Evolutionary conservation across 2,329 filamentous ascomycete genomes (phyloP).

Genomic region (Aureobasidium melanogenum): DNA sequence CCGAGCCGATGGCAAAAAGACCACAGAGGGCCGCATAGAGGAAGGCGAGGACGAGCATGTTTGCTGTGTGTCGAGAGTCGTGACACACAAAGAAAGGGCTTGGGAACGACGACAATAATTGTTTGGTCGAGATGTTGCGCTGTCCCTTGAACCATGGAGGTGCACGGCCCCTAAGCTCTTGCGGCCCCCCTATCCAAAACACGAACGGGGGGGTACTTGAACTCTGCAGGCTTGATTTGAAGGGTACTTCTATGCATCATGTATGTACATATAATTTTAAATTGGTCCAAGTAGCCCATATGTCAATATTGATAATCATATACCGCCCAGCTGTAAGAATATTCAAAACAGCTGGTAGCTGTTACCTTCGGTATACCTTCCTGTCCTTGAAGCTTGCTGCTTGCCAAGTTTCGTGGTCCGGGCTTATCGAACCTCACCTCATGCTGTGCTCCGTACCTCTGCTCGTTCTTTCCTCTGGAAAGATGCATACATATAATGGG

Average conservation of each 20-base stretch:
- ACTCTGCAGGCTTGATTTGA: not conserved
- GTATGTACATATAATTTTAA: not conserved
- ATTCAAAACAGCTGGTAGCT: not conserved
- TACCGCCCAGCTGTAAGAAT: too few species aligned
- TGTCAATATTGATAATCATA: not conserved
- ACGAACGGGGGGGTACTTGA: not conserved
- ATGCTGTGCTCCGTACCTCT: not conserved
- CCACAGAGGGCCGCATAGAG: constrained; percentile 40
- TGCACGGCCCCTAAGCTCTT: not conserved
- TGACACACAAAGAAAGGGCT: not conserved
- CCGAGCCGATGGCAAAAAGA: constrained; percentile 56
- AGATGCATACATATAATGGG: not conserved
- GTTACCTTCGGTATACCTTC: not conserved
- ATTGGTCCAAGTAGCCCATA: too few species aligned
- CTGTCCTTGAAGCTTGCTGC: not conserved
- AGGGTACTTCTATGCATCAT: too few species aligned
- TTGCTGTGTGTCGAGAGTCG: constrained; percentile 7
- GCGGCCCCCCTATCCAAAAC: not conserved
- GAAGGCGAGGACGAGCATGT: constrained; percentile 26
- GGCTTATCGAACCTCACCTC: not conserved
- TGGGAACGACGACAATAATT: not conserved
- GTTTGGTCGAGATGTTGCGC: constrained; percentile 7
- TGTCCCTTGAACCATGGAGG: constrained; percentile 1
- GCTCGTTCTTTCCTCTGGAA: not conserved
- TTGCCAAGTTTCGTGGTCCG: not conserved